phyloP scores from a whole-genome alignment of 2,329 filamentous ascomycete genomes.

The Penicillium capsulatum region DNA sequence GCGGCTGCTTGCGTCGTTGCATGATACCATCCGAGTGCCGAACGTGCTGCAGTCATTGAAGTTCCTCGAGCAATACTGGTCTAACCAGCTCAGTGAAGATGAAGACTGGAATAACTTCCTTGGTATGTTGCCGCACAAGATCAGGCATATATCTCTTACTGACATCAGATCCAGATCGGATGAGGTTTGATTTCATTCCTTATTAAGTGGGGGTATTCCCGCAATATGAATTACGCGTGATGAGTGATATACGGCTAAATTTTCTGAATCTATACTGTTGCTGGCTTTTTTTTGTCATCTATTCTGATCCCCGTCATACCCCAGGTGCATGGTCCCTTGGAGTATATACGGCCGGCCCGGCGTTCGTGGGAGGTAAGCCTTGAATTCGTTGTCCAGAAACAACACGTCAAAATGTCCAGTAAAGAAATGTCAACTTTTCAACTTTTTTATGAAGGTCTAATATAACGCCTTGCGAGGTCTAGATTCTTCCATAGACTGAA shows the following conservation, averaged over 20 bases:
- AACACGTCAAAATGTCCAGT: not conserved
- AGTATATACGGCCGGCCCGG: not conserved
- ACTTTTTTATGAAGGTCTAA: too few species aligned
- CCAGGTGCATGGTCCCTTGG: not conserved
- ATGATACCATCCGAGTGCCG: slow-evolving; percentile 40
- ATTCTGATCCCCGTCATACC: not conserved
- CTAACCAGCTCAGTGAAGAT: slow-evolving; percentile 29
- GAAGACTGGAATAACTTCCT: slow-evolving; percentile 40
- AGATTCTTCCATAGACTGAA: slow-evolving; percentile 4
- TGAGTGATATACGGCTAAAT: slow-evolving; percentile 13
- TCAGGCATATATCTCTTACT: not conserved
- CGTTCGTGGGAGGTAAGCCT: too few species aligned
- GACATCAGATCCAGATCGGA: slow-evolving; percentile 26
- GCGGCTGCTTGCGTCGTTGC: slow-evolving; percentile 31
- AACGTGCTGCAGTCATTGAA: slow-evolving; percentile 41
- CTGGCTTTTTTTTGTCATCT: slow-evolving; percentile 1
- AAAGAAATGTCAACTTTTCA: not conserved
- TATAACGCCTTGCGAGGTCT: too few species aligned
- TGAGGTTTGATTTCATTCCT: slow-evolving; percentile 32
- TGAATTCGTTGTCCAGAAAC: too few species aligned
- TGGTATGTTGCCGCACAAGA: slow-evolving; percentile 21
- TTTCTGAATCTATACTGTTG: not conserved
- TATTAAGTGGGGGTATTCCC: slow-evolving; percentile 17
- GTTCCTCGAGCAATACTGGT: slow-evolving; percentile 41
- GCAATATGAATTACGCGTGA: slow-evolving; percentile 17